These are phyloP conservation scores for Clarireedia homoeocarpa DNA, from an alignment of 2,329 filamentous ascomycete genomes.

Conservation along the genomic window DNA sequence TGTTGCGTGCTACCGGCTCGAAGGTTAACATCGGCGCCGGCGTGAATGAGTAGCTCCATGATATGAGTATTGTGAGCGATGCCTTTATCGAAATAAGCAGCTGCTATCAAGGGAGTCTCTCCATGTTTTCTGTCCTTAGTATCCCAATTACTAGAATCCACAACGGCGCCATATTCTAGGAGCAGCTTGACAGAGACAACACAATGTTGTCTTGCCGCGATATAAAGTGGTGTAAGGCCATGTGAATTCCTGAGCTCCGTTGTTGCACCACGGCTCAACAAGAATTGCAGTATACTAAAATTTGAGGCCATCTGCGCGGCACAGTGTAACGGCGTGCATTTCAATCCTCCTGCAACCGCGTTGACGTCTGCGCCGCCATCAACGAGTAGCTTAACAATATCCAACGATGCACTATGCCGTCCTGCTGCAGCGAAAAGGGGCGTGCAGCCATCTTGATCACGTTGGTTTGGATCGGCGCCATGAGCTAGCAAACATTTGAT, in stretches of 20 bases:
- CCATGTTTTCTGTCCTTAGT: conserved; percentile 6
- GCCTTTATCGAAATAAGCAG: conserved; percentile 6
- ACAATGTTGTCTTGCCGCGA: conserved; percentile 7
- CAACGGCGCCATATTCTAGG: background rate
- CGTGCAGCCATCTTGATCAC: conserved; percentile 1
- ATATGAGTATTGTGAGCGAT: conserved; percentile 6
- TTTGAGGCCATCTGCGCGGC: conserved; percentile 2
- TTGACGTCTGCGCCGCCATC: conserved; percentile 3
- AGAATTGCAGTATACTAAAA: background rate
- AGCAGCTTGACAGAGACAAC: conserved; percentile 3
- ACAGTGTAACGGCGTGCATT: conserved; percentile 5
- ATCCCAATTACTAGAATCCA: conserved; percentile 6
- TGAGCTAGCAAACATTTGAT: conserved; percentile 6
- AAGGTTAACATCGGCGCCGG: conserved; percentile 3
- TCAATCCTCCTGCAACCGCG: background rate
- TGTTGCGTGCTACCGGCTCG: conserved; percentile 1
- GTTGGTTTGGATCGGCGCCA: conserved; percentile 4
- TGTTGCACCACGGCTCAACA: conserved; percentile 4
- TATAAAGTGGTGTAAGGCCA: conserved; percentile 6
- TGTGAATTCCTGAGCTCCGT: conserved; percentile 5
- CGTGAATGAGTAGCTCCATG: conserved; percentile 6
- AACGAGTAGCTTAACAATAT: conserved; percentile 4
- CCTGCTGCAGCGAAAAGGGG: conserved; percentile 5
- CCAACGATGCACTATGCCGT: background rate
- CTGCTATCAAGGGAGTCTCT: conserved; percentile 9